Evolutionary conservation across 2,329 filamentous ascomycete genomes (phyloP).

Genomic region (Myotisia sp.): DNA sequence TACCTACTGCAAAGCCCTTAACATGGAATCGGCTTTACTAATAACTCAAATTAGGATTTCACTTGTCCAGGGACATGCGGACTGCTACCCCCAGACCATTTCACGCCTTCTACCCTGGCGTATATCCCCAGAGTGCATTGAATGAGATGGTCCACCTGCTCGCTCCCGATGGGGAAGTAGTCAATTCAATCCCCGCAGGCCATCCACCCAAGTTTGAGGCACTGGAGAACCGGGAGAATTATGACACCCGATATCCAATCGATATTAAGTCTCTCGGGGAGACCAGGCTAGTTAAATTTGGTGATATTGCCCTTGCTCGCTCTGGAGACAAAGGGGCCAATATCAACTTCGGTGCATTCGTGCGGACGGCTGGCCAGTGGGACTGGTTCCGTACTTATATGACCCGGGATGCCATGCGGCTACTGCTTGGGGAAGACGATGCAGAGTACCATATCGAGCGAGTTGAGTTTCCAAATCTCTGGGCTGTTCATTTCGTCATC

Average conservation of each 20-base stretch:
- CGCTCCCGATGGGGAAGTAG: conserved; percentile 8
- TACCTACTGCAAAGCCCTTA: too few relatives aligned
- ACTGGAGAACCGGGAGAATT: conserved; percentile 14
- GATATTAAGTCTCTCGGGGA: conserved; percentile 16
- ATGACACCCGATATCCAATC: conserved; percentile 11
- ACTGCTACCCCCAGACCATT: too few relatives aligned
- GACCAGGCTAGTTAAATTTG: conserved; percentile 25
- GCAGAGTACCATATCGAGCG: conserved; percentile 32
- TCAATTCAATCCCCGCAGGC: conserved; percentile 8
- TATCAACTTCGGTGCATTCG: conserved; percentile 30
- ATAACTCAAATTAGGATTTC: too few relatives aligned
- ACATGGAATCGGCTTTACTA: too few relatives aligned
- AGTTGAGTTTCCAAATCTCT: conserved; percentile 34
- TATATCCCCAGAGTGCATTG: conserved; percentile 18
- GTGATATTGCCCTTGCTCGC: conserved; percentile 32
- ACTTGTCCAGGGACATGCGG: too few relatives aligned
- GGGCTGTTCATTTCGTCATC: conserved; percentile 38
- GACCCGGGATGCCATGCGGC: conserved; percentile 24
- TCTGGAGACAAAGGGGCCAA: conserved; percentile 31
- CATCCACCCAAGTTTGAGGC: conserved; percentile 12
- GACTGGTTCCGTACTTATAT: conserved; percentile 30
- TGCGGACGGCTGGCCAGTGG: conserved; percentile 16
- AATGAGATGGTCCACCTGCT: conserved; percentile 19
- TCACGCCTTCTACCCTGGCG: too few relatives aligned
- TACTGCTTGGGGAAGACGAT: conserved; percentile 31